A percentile compares a stretch with the other conserved stretches of the same genome.
Evolutionary conservation across 106 monocot genomes (phyloP).

Genomic region (Chionographis japonica): DNA sequence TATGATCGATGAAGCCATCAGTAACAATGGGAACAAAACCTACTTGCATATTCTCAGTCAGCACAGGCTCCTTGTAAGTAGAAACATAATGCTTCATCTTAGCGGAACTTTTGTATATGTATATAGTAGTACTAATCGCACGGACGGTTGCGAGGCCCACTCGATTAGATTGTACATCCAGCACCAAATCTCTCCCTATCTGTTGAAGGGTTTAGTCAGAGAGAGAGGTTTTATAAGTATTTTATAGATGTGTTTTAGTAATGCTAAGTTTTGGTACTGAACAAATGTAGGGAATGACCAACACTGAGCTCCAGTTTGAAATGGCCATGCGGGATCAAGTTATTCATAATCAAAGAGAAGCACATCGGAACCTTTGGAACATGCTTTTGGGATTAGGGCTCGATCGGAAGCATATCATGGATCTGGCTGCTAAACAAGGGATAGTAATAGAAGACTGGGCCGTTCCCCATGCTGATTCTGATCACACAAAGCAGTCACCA

Average conservation of each 20-base stretch:
- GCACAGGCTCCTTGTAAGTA: constrained; percentile 85
- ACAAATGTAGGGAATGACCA: constrained; percentile 72
- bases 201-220: too few species aligned
- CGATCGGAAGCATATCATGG: constrained; percentile 65
- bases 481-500: constrained; percentile 21
- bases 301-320: constrained; percentile 96
- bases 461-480: constrained; percentile 15
- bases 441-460: constrained; percentile 77
- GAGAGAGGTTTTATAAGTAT: background rate
- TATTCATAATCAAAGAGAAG: constrained; percentile 89
- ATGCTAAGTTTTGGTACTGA: background rate
- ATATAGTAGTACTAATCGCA: too few species aligned
- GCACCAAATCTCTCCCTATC: too few species aligned
- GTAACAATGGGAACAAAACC: constrained; percentile 81
- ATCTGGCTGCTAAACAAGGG: constrained; percentile 78
- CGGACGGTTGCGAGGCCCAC: too few species aligned
- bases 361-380: constrained; percentile 78
- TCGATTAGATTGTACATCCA: too few species aligned
- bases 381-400: constrained; percentile 83
- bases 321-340: constrained; percentile 96
- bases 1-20: constrained; percentile 94
- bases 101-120: too few species aligned
- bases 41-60: constrained; percentile 95
- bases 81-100: background rate
- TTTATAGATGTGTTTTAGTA: background rate